Evolutionary conservation across 2,329 filamentous ascomycete genomes (phyloP), one percentile per base, ranked within the genome.

Genomic region (Cercospora sojina): DNA sequence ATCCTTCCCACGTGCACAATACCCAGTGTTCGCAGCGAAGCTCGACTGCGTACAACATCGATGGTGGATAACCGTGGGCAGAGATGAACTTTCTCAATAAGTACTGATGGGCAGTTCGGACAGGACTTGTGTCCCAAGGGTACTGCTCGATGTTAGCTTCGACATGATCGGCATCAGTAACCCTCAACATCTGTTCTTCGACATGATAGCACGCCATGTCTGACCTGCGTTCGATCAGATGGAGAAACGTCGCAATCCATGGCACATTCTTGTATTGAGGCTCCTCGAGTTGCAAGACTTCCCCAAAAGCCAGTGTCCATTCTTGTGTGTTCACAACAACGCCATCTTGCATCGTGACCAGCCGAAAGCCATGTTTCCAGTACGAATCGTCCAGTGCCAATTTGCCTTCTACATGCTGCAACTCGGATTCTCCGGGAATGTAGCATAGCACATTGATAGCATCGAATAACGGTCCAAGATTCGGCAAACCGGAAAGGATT

Each of bases 251-350:
- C 3, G 27, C 27, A 29, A 57, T 35, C 53, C 53, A 57, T n/a
- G 16, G 53, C 29, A 57, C 53, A 20, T 23, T 13, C 29, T 2
- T 57, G 29, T 57, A 57, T 20, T 35, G 53, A 57, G 53, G 53
- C n/a, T 57, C 53, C n/a, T 57, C 27, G 16, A 57, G 31, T 31
- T 57, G 9, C 53, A 57, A 32, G 53, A 57, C 53, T 27, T 57
- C 53, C 2, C 1, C 53, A 13, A 29, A 57, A 10, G 31, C 53
- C 29, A 57, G 18, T 31, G 31, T 57, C 53, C 53, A 35, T 20
- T 35, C 27, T 35, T 35, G 53, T 13, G 53, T 32, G n/a, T 57
- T 57, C 3, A 57, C 53, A n/a, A 35, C 5, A 16, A 57, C 10
- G 8, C 53, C 53, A 6, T 57, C 53, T 20, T 57, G 27, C 29